Evolutionary conservation across 768 basidiomycete genomes (phyloP), one percentile per base, ranked within the genome.

Genomic region (button mushroom (Agaricus bisporus)): DNA sequence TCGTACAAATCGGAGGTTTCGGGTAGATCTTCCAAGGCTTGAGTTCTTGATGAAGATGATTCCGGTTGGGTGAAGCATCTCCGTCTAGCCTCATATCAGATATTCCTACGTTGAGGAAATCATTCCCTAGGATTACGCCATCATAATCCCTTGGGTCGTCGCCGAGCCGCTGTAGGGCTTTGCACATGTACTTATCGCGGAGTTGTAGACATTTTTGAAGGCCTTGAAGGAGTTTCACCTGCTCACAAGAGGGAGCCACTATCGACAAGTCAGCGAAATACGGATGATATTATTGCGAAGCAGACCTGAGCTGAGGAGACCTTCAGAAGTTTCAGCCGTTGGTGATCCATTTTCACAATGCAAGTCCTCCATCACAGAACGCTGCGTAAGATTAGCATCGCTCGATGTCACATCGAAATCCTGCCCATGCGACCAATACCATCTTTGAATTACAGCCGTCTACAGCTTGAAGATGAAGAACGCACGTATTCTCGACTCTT

Each of bases 141-240:
- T 98, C 97, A 66, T 95, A 82, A 67, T 98, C 92, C 56, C 81
- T 78, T 0, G 97, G 97, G 66, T 98, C 90, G 69, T 98, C 97
- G 2, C 95, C 97, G 3, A 98, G 80, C 50, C 93, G 79, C 66
- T 99, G 97, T 3, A 85, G 79, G 1, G 95, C 97, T 55, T 81
- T 80, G 6, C 73, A 59, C 73, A 97, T 94, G 72, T 98, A 99
- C 70, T 98, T 98, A 73, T 98, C 95, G 25, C 97, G 88, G 17
- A 98, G 74, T 49, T 89, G 83, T 44, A 98, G 82, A 64, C 95
- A 98, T 63, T 76, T 82, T 55, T 87, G 82, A 63, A 98, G 82
- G 1, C 85, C 78, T 56, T 83, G 76, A 56, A 88, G 83, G 12
- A 92, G 73, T 8, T 73, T 68, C 10, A 72, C 66, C 49, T 79